Evolutionary conservation across 768 basidiomycete genomes (phyloP).

Genomic region (Boletus insuetus): DNA sequence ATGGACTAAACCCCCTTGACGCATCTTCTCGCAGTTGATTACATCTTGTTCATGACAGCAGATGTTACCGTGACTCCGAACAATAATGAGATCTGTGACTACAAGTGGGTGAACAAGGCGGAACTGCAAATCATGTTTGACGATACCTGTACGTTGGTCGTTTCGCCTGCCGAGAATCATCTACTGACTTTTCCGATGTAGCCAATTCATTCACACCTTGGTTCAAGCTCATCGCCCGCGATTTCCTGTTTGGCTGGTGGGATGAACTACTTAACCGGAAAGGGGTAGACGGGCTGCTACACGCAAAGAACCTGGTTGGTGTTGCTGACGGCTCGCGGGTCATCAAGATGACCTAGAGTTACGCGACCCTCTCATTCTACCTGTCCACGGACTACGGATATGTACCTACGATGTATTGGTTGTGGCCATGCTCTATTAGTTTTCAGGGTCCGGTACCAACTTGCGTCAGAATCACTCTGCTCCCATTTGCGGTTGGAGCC

Average conservation of each 20-base stretch:
- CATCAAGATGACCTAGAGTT: conserved; percentile 53
- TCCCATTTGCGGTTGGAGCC: neutral
- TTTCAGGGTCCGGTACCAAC: neutral
- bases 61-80: conserved; percentile 84
- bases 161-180: neutral
- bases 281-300: conserved; percentile 51
- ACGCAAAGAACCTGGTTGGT: conserved; percentile 49
- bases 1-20: conserved; percentile 2
- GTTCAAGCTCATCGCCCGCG: conserved; percentile 97
- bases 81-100: conserved; percentile 85
- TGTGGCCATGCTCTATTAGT: neutral
- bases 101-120: conserved; percentile 87
- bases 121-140: conserved; percentile 93
- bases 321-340: conserved; percentile 73
- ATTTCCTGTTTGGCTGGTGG: conserved; percentile 99
- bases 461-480: too few species aligned
- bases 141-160: conserved; percentile 53
- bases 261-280: conserved; percentile 75
- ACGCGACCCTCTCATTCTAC: neutral
- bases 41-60: conserved; percentile 91
- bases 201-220: conserved; percentile 94
- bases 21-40: conserved; percentile 70
- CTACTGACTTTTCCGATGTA: conserved; percentile 28
- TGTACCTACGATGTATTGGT: neutral
- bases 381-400: neutral